Evolutionary conservation across 352 stramenopile species (phyloP).

Genomic region (Pythium guiyangense): DNA sequence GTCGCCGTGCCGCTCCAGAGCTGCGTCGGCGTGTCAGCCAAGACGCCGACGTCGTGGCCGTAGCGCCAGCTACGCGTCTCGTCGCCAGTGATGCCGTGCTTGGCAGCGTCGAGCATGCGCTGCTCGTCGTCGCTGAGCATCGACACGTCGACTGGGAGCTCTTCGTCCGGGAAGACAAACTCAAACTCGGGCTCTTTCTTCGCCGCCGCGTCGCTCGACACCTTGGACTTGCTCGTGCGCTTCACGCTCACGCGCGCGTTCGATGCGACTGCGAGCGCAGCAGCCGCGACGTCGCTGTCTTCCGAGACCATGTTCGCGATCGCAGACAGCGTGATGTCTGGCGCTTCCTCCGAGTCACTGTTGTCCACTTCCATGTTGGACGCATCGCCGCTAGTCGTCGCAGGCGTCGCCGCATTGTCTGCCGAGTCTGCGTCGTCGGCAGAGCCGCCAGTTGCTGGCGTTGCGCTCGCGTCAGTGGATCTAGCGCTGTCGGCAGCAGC

Average conservation of each 20-base stretch:
- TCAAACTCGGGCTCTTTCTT: conserved; percentile 45
- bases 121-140: conserved; percentile 54
- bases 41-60: conserved; percentile 68
- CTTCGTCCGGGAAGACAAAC: conserved; percentile 62
- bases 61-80: conserved; percentile 51
- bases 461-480: conserved; percentile 2
- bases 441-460: conserved; percentile 11
- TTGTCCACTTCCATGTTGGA: conserved; percentile 83
- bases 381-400: conserved; percentile 3
- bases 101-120: conserved; percentile 52
- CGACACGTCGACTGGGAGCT: conserved; percentile 51
- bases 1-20: conserved; percentile 77
- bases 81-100: conserved; percentile 64
- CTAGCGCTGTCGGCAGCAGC: conserved; percentile 2
- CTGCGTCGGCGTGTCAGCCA: conserved; percentile 60
- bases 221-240: conserved; percentile 20
- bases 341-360: conserved; percentile 71
- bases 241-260: conserved; percentile 39
- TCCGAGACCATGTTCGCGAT: conserved; percentile 87
- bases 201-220: conserved; percentile 1
- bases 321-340: conserved; percentile 72
- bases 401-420: conserved; percentile 17
- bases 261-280: conserved; percentile 41
- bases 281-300: conserved; percentile 61
- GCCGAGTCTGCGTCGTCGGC: conserved; percentile 24